Base-by-base conservation (phyloP, 2,329 filamentous ascomycete genomes). In the Colletotrichum simmondsii region DNA sequence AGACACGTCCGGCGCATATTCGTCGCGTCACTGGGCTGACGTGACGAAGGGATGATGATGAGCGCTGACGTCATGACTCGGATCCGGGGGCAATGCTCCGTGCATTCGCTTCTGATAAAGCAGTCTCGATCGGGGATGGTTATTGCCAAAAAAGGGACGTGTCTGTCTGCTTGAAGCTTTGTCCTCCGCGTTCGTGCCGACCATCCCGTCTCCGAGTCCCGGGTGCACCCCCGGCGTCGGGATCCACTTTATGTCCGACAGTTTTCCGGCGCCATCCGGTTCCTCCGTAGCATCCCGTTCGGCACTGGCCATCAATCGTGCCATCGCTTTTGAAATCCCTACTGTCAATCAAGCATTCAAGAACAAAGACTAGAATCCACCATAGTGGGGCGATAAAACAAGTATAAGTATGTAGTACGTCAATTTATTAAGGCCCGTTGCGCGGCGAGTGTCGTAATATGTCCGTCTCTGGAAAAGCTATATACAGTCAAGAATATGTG, bases 41-140 rank as follows among this genome's bases (percentile, higher is more conserved):
- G 52, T 32, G 66, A 35, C 46, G 22, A 30, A 58, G 19, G 6
- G 56, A 37, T 30, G 37, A 73, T 73, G 71, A 72, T 73, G 71
- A 37, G 32, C 35, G 26, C 60, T 73, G 71, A 73, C 71, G 71
- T 73, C 71, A 73, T 68, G 71, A 73, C 71, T 73, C 63, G 37
- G 28, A n/a, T 3, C 24, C 19, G 46, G 30, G 14, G 14, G 12
- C 16, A n/a, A n/a, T 11, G n/a, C 24, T 19, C 28, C 14, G 16
- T 12, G 61, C 46, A 7, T 53, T 24, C 22, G 16, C 42, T 12
- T 63, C 30, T 28, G 8, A 19, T 22, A 54, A 14, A 4, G 2
- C n/a, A n/a, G 4, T 12, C 26, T 24, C 24, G 24, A 53, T 53
- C 2, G 49, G 49, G 24, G 42, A n/a, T 46, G 16, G 19, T n/a